Evolutionary conservation across 805 yeast genomes (phyloP).

Genomic region (Lachancea meyersii): DNA sequence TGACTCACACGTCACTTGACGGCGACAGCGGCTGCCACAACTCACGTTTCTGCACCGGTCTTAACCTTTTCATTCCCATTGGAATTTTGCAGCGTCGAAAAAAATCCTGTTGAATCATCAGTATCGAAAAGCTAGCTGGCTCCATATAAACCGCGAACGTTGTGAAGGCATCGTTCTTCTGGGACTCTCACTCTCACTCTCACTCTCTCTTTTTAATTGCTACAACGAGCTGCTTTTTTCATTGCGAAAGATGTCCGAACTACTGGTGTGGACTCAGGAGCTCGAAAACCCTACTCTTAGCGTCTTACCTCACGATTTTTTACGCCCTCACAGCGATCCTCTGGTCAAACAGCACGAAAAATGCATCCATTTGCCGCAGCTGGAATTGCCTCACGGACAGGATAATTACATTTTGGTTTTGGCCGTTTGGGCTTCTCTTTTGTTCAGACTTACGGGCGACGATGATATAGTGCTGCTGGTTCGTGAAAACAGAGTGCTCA

Average conservation of each 20-base stretch:
- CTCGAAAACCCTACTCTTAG: conserved; percentile 80
- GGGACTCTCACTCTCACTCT: too few species aligned
- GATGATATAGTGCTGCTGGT: conserved; percentile 81
- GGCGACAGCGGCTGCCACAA: too few species aligned
- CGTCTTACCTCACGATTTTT: conserved; percentile 81
- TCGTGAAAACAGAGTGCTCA: conserved; percentile 42
- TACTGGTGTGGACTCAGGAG: conserved; percentile 55
- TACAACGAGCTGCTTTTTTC: too few species aligned
- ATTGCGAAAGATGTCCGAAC: neutral
- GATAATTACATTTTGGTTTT: conserved; percentile 47
- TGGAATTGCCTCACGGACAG: conserved; percentile 21
- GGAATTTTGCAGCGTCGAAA: conserved; percentile 1
- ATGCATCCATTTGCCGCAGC: conserved; percentile 31
- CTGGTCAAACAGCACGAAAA: conserved; percentile 55
- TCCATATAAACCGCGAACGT: too few species aligned
- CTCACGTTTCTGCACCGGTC: too few species aligned
- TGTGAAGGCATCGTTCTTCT: too few species aligned
- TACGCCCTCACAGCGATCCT: conserved; percentile 65
- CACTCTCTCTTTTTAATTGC: too few species aligned
- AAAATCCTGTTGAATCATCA: too few species aligned
- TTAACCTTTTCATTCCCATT: neutral
- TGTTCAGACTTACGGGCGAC: conserved; percentile 83
- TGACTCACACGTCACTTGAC: too few species aligned
- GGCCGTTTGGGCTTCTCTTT: conserved; percentile 61
- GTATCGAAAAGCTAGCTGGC: too few species aligned